Evolutionary conservation across 2,329 filamentous ascomycete genomes (phyloP).

Genomic region (Fusarium sp.): DNA sequence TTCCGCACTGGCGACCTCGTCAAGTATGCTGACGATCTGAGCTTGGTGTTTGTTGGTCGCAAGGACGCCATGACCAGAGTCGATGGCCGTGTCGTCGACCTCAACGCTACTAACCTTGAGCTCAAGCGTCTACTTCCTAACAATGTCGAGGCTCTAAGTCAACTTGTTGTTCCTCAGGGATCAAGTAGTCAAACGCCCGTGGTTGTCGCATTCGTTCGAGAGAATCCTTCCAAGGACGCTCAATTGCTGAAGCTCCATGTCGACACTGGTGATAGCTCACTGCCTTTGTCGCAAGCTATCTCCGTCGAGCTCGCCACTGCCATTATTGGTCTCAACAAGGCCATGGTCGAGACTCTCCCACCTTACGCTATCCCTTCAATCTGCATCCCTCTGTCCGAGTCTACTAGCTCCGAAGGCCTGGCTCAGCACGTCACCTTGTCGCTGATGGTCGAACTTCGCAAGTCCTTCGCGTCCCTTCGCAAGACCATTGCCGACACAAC

Average conservation of each 20-base stretch:
- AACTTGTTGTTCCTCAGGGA: conserved; percentile 34
- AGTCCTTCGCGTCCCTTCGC: conserved; percentile 22
- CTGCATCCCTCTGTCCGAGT: conserved; percentile 27
- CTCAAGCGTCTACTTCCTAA: conserved; percentile 38
- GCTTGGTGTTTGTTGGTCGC: conserved; percentile 38
- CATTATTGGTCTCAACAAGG: conserved; percentile 41
- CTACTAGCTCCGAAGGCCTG: background rate
- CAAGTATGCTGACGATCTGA: conserved; percentile 42
- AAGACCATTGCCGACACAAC: conserved; percentile 29
- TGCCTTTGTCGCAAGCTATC: conserved; percentile 27
- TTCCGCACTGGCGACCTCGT: conserved; percentile 43
- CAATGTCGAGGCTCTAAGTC: conserved; percentile 22
- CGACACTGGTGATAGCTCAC: background rate
- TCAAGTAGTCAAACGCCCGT: conserved; percentile 38
- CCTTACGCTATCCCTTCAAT: conserved; percentile 44
- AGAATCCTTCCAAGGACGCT: background rate
- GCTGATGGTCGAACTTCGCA: conserved; percentile 33
- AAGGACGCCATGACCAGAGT: conserved; percentile 39
- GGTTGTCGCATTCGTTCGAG: conserved; percentile 36
- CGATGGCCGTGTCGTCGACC: conserved; percentile 43
- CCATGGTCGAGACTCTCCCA: conserved; percentile 41
- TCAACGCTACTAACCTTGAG: conserved; percentile 39
- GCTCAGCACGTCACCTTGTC: conserved; percentile 22
- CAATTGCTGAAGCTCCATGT: conserved; percentile 25
- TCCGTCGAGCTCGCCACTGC: conserved; percentile 37